A percentile compares a stretch with the other conserved stretches of the same genome.
Conservation (phyloP, 2,329 filamentous ascomycete species). For the Colletotrichum paranaense region DNA sequence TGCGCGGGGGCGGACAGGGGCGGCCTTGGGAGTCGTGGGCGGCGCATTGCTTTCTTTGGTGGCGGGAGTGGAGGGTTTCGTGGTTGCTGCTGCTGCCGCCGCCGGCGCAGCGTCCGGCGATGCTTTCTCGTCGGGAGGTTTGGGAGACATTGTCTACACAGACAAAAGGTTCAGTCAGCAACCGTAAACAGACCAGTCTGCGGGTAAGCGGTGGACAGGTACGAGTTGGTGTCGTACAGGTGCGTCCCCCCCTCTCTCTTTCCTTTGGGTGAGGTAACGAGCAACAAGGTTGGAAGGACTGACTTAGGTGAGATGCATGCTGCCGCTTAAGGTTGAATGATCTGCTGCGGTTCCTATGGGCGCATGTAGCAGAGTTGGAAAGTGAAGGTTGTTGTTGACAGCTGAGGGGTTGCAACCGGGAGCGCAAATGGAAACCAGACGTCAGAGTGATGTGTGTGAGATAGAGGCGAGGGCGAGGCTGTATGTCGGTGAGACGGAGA, state of each 20-base stretch:
- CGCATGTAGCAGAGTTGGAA: neutral
- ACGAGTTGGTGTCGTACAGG: slow-evolving; percentile 7
- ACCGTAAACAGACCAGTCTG: neutral
- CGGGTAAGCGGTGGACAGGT: neutral
- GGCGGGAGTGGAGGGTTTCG: slow-evolving; percentile 21
- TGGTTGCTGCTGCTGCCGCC: neutral
- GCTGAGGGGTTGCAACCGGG: neutral
- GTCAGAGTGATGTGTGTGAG: neutral
- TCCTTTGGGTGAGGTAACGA: neutral
- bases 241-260: slow-evolving; percentile 22
- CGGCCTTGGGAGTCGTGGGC: slow-evolving; percentile 53
- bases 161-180: slow-evolving; percentile 10
- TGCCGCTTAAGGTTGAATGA: slow-evolving; percentile 23
- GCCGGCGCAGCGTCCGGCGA: slow-evolving; percentile 16
- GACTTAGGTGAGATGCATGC: slow-evolving; percentile 34
- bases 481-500: neutral
- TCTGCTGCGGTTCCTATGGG: neutral
- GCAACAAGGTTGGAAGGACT: slow-evolving; percentile 2
- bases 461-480: neutral
- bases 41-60: slow-evolving; percentile 15
- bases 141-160: slow-evolving; percentile 34
- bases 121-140: slow-evolving; percentile 34
- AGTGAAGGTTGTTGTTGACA: neutral
- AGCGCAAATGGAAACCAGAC: neutral
- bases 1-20: slow-evolving; percentile 52